Conservation (phyloP, 768 basidiomycete species). For the Coprinellus micaceus region DNA sequence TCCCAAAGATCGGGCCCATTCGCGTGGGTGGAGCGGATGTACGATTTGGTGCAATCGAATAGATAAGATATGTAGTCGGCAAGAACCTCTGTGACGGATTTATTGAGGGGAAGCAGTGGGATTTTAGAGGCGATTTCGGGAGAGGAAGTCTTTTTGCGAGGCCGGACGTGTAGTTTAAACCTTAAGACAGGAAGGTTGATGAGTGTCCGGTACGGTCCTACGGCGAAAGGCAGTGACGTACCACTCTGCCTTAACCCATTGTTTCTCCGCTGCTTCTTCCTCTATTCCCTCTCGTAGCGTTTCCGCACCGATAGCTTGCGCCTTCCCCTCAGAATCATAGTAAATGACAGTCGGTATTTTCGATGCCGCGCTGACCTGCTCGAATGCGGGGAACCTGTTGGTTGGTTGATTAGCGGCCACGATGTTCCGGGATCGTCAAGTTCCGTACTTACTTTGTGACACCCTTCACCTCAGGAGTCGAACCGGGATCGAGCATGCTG, state of each 20-base stretch:
- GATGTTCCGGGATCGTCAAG: too few species aligned
- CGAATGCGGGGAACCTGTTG: constrained; percentile 41
- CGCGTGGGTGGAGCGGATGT: constrained; percentile 10
- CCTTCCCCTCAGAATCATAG: constrained; percentile 36
- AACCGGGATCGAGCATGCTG: constrained; percentile 38
- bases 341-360: constrained; percentile 49
- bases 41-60: constrained; percentile 3
- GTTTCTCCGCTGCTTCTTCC: constrained; percentile 38
- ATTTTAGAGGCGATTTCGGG: constrained; percentile 1
- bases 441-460: constrained; percentile 17
- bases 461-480: constrained; percentile 18
- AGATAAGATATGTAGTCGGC: constrained; percentile 14
- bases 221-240: constrained; percentile 25
- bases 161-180: constrained; percentile 17
- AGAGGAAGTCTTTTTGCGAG: constrained; percentile 5
- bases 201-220: too few species aligned
- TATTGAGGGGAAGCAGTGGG: constrained; percentile 7
- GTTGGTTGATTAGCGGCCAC: neutral
- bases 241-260: constrained; percentile 47
- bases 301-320: constrained; percentile 41
- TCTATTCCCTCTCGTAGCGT: constrained; percentile 33
- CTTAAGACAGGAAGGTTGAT: neutral
- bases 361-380: constrained; percentile 35
- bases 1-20: constrained; percentile 10
- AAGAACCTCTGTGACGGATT: constrained; percentile 7